A percentile compares a stretch with the other conserved stretches of the same genome.
Conservation (phyloP, 257 asterid species). For the Anisodus acutangulus region DNA sequence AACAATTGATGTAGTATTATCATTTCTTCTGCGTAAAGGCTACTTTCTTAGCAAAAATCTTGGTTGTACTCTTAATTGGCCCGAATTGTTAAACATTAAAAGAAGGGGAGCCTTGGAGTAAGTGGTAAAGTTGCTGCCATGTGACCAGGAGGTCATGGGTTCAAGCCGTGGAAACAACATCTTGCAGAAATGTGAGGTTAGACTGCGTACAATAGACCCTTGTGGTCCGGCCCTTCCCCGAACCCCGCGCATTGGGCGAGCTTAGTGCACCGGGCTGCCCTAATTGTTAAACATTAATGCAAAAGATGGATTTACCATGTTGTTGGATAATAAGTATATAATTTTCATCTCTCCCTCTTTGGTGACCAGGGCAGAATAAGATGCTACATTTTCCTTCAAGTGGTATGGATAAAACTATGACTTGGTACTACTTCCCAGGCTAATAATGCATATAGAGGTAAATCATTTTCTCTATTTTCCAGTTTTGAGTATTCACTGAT, state of each 20-base stretch:
- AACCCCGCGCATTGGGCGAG: no score
- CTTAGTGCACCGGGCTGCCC: no score
- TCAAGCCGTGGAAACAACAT: no score
- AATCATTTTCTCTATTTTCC: constrained; percentile 28
- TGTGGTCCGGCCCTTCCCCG: no score
- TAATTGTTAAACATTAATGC: background rate
- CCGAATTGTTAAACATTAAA: background rate
- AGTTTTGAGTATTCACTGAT: background rate
- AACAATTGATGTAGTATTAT: background rate
- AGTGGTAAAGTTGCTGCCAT: no score
- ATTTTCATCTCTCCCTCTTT: constrained; percentile 38
- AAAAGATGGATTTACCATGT: constrained; percentile 18
- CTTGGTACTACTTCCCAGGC: constrained; percentile 44
- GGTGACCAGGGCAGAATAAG: constrained; percentile 74
- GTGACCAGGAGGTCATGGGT: no score
- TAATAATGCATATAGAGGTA: constrained; percentile 43
- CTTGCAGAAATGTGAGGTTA: no score
- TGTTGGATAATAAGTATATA: constrained; percentile 14
- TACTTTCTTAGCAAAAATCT: background rate
- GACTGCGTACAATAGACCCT: no score
- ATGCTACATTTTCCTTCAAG: constrained; percentile 61
- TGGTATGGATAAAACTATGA: constrained; percentile 36
- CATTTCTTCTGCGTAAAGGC: background rate
- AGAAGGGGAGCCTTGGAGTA: no score
- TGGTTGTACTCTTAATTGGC: constrained; percentile 13